phyloP scores from a whole-genome alignment of 805 yeast genomes.

The Spathaspora gorwiae region DNA sequence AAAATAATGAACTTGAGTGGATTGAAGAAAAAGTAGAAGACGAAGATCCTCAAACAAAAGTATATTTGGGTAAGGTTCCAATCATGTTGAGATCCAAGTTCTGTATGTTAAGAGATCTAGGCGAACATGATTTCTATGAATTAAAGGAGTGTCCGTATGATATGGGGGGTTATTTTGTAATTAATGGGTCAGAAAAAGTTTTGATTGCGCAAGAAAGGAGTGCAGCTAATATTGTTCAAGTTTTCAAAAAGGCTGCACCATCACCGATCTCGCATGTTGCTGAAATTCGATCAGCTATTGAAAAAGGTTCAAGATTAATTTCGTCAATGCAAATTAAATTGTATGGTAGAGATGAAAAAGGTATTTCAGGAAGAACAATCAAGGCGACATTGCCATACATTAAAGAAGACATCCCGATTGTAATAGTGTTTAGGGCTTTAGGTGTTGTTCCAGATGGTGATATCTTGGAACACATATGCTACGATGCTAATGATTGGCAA shows the following conservation, averaged over 20 bases:
- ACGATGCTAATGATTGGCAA: constrained; percentile 98
- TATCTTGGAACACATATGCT: constrained; percentile 95
- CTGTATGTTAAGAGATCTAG: constrained; percentile 84
- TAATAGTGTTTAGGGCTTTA: constrained; percentile 92
- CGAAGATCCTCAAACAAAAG: constrained; percentile 64
- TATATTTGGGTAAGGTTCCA: constrained; percentile 94
- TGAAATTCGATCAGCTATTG: constrained; percentile 93
- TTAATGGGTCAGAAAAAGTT: constrained; percentile 97
- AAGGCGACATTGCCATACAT: constrained; percentile 96
- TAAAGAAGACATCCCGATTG: constrained; percentile 94
- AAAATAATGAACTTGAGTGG: constrained; percentile 43
- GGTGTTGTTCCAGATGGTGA: constrained; percentile 99
- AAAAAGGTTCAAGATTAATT: constrained; percentile 93
- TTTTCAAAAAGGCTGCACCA: constrained; percentile 94
- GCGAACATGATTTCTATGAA: constrained; percentile 90
- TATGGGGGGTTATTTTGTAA: constrained; percentile 99
- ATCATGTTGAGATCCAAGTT: constrained; percentile 96
- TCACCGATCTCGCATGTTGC: constrained; percentile 95
- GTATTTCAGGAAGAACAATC: constrained; percentile 71
- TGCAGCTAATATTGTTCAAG: constrained; percentile 98
- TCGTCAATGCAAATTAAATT: constrained; percentile 92
- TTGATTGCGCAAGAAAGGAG: constrained; percentile 97
- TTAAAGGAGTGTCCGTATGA: constrained; percentile 98
- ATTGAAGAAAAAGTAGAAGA: constrained; percentile 47
- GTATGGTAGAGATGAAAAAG: constrained; percentile 74